Base-by-base conservation (phyloP, 129 eudicot genomes). In the Flaveria ramosissima region DNA sequence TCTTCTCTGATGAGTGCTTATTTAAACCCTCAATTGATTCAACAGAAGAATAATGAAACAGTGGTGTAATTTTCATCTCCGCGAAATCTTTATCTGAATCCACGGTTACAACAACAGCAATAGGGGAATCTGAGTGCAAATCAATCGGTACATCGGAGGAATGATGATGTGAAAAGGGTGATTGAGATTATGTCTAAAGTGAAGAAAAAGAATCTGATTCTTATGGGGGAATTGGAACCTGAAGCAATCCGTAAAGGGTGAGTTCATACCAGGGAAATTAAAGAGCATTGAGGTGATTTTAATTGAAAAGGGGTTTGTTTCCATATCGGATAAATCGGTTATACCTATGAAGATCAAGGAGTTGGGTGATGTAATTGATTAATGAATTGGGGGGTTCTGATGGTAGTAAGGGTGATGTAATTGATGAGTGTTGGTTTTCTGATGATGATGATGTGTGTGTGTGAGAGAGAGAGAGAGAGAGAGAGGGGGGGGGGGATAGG, bases 191-290 rank as follows among this genome's bases (percentile, higher is more conserved):
- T 94, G 87, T 32, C 77, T 64, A 89, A 88, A 53, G 41, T 69
- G 2, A 89, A 79, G 77, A 91, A 89, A 80, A 81, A 73, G 84
- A 94, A 94, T 83, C 97, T 97, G 27, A 82, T 94, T 70, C 77
- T 94, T 53, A 96, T 94, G 4, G 98, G 98, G 0, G 97, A 94
- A 56, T 70, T 78, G 8, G 96, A 83, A 76, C 93, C 97, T 0
- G 90, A 84, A 76, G 79, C 83, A 4, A 86, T 94, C n/a, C 77
- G 89, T 64, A 89, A 81, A 76, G 6, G 87, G 83, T 14, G 98
- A 91, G 68, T 53, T 83, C 57, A 75, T 20, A 62, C 32, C 55
- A 21, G 85, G 77, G 66, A 46, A 42, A n/a, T 62, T 90, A 56
- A 87, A 83, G 42, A 80, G 78, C 57, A 77, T 87, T 16, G 63